Conservation (phyloP, 345 rosid genomes). For the Ailanthus altissimus region DNA sequence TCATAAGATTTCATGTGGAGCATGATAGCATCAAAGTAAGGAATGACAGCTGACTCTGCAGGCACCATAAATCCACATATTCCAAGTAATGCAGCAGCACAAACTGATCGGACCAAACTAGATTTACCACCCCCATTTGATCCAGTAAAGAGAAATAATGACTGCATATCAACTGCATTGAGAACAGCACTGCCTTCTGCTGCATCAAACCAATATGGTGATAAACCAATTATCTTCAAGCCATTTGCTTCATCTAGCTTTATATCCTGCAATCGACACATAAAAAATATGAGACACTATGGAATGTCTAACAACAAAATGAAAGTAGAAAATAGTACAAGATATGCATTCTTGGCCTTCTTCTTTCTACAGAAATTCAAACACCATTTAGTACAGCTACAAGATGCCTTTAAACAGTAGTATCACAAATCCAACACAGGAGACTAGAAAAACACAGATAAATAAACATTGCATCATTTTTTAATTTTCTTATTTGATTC, state of each 20-base stretch:
- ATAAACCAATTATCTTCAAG: slow-evolving; percentile 72
- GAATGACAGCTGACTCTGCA: slow-evolving; percentile 81
- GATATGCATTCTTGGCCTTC: not conserved
- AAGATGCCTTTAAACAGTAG: not conserved
- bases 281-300: not conserved
- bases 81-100: slow-evolving; percentile 91
- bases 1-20: slow-evolving; percentile 99
- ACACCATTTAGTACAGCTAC: not conserved
- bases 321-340: not conserved
- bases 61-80: slow-evolving; percentile 96
- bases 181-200: slow-evolving; percentile 83
- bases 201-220: slow-evolving; percentile 93
- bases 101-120: slow-evolving; percentile 89
- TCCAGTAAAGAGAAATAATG: slow-evolving; percentile 84
- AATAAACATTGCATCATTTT: not conserved
- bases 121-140: slow-evolving; percentile 99
- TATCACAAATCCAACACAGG: not conserved
- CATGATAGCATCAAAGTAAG: slow-evolving; percentile 88
- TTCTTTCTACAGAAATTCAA: not conserved
- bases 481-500: not conserved
- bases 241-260: slow-evolving; percentile 37
- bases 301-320: not conserved
- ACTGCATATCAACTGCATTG: slow-evolving; percentile 83
- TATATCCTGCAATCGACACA: slow-evolving; percentile 41
- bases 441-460: not conserved